Evolutionary conservation across 345 rosid species (phyloP), one percentile per base, ranked within the genome.

Genomic region (Gossypioides kirkii): DNA sequence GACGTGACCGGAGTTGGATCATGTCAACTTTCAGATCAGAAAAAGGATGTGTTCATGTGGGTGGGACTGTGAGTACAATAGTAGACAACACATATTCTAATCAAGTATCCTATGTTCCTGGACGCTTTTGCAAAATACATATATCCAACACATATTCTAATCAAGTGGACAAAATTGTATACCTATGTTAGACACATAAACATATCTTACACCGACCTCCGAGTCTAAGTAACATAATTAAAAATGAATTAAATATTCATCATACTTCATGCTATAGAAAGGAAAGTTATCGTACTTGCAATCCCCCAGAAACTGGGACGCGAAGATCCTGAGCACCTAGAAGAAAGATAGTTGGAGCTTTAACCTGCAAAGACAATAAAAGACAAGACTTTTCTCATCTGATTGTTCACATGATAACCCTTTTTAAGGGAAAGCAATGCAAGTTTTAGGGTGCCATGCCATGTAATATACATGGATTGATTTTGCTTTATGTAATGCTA

Each of bases 271-370:
- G 45, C 11, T 49, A 9, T 72, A 28, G 69, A 79, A 67, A 28
- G 70, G 64, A 54, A 65, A 10, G 10, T 22, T 65, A 73, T 70
- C 87, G 85, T 82, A 91, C 98, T 78, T 91, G 99, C 73, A 92
- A 69, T 75, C 97, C 98, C 69, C 87, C 87, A 59, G 96, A 85
- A 55, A 82, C 78, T 2, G 98, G 97, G 76, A 95, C 97, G 28
- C 96, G 98, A 12, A 89, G 97, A 87, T 95, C 99, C 70, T 85
- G 78, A 71, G 91, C 86, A 71, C 99, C 97, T 62, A 92, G 71
- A 64, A 95, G 91, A 79, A 95, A 84, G 55, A 92, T 73, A 55
- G 91, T 86, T 2, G 99, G 99, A 60, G 99, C 83, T 84, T 95
- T 95, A 74, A 89, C 98, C 99, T 95, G 84, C 74, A 81, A 25